Percentiles rank a stretch among this genome's conserved stretches.
phyloP scores from a whole-genome alignment of 2,329 filamentous ascomycete species.

The Thermomyces lanuginosus region DNA sequence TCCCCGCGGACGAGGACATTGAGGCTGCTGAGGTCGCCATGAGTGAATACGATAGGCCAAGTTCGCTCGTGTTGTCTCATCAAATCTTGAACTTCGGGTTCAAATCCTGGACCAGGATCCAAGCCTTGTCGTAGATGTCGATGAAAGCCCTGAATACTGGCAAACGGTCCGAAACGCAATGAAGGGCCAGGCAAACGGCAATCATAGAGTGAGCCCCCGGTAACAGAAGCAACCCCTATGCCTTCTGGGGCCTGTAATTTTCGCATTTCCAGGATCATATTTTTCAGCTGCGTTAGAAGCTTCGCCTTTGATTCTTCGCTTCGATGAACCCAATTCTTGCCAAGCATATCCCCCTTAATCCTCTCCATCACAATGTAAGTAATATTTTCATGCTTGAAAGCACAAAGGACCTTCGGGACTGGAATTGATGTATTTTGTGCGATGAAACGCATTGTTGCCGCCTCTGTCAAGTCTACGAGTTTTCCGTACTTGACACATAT shows the following conservation, averaged over 20 bases:
- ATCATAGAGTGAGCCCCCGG: slow-evolving; percentile 19
- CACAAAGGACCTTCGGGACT: slow-evolving; percentile 22
- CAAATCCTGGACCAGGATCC: slow-evolving; percentile 12
- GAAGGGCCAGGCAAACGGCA: slow-evolving; percentile 13
- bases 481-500: slow-evolving; percentile 21
- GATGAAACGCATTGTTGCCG: slow-evolving; percentile 21
- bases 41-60: slow-evolving; percentile 30
- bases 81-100: slow-evolving; percentile 16
- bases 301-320: slow-evolving; percentile 18
- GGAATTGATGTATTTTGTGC: slow-evolving; percentile 23
- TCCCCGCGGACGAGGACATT: slow-evolving; percentile 21
- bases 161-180: slow-evolving; percentile 18
- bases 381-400: slow-evolving; percentile 15
- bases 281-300: slow-evolving; percentile 18
- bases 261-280: slow-evolving; percentile 16
- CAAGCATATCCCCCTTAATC: slow-evolving; percentile 22
- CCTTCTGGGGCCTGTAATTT: slow-evolving; percentile 12
- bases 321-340: slow-evolving; percentile 15
- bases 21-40: slow-evolving; percentile 34
- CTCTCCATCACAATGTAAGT: slow-evolving; percentile 28
- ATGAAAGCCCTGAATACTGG: slow-evolving; percentile 21
- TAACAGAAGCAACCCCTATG: slow-evolving; percentile 15
- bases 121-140: slow-evolving; percentile 18
- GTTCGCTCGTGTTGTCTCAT: slow-evolving; percentile 16
- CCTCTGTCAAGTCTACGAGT: slow-evolving; percentile 16